Base-by-base conservation (phyloP, 768 basidiomycete genomes). In the Suillus fuscotomentosus region DNA sequence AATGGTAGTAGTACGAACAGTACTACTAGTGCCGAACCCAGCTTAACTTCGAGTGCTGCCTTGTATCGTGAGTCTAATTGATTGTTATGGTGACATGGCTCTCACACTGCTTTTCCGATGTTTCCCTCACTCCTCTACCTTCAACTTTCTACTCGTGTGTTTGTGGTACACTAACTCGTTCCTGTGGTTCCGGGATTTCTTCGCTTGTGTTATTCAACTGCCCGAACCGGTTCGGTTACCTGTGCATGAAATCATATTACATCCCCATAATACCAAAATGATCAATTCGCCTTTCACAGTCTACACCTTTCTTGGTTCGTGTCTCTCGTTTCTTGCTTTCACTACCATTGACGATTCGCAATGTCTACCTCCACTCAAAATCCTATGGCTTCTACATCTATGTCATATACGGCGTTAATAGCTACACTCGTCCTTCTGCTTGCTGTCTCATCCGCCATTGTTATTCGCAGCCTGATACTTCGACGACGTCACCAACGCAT, bases 401-500 rank as follows among this genome's bases (percentile, higher is more conserved):
- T 61, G n/a, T 75, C 74, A 0, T 79, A 70, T 69, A 82, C 83
- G 5, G 83, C 84, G 66, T 80, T 85, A 57, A 20, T 63, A 80
- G 88, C 89, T 3, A 90, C 89, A 2, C 83, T 90, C 60, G 82
- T 90, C 65, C 83, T 90, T 24, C 83, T 91, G 22, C 82, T 90
- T 27, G 79, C 81, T 47, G 84, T 91, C n/a, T 88, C 88, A 10
- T 83, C 83, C 3, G 87, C 87, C 14, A 88, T 90, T 70, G 83
- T 90, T 65, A 67, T 84, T 54, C 86, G 89, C 42, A 89, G 87
- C 24, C 81, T 89, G 64, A 66, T 89, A 47, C 79, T 90, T n/a
- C 82, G 89, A 3, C 76, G 87, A 15, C 82, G 89, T 4, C 86
- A 87, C 63, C 82, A 84, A 20, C 81, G 80, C 7, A 71, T 86